Base-by-base conservation (phyloP, 352 stramenopile species). In the Aphanomyces cochlioides region DNA sequence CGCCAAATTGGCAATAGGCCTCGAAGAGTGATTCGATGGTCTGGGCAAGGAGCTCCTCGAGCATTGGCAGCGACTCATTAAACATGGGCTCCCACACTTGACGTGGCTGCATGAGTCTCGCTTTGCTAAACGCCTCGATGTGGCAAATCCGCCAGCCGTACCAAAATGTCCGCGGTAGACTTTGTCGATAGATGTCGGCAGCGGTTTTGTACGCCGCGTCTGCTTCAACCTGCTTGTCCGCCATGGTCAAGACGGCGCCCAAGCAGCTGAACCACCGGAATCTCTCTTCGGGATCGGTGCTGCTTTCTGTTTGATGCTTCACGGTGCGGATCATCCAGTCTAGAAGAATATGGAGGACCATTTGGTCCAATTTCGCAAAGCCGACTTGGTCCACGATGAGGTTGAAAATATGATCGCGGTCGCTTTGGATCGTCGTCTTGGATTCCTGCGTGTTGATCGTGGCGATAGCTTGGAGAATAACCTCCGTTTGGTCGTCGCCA, bases 301-400 rank as follows among this genome's bases (percentile, higher is more conserved):
- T 34, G 50, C 28, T 19, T n/a, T 15, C 13, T 1, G 13, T 15
- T 58, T 58, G 50, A 8, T 19, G 28, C n/a, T 58, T 34, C 8
- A 58, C 28, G n/a, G 50, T 19, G 50, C n/a, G 50, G 50, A 58
- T 3, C 56, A 64, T 38, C 56, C 56, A 64, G 2, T 28, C 36
- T 17, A 19, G 36, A 17, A 64, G 19, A 3, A 19, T 3, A 15
- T 64, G 7, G 36, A 64, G 45, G 15, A 64, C 56, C 56, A 64
- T 64, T 13, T 34, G 56, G 19, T 64, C 56, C n/a, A 64, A 19
- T 19, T 64, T 10, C 7, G 15, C 56, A 41, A 64, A 64, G 7
- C 56, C 56, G 3, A 64, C 56, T 38, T 64, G 21, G 12, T 8
- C 56, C 7, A 2, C 1, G 56, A 64, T 64, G 4, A 64, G 21